Base-by-base conservation (phyloP, 139 green algal genomes). In the Micractinium conductrix region DNA sequence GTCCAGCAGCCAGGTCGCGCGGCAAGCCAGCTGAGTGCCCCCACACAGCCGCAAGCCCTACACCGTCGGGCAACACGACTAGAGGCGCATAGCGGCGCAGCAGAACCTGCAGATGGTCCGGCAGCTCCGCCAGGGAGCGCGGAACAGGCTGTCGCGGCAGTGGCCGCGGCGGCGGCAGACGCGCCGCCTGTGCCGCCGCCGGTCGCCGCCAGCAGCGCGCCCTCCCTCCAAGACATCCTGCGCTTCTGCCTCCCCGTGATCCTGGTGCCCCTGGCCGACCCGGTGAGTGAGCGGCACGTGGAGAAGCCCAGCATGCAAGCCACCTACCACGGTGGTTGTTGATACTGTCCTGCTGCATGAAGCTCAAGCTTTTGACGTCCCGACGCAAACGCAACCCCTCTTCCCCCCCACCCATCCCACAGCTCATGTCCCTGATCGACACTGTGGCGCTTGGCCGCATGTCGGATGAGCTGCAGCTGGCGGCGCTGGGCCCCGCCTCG, bases 401-500 rank as follows among this genome's bases (percentile, higher is more conserved):
- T 38, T 28, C 16, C 43, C 28, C 6, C 28, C 43, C 17, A 9
- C 2, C 43, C 12, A 6, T 2, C 35, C 33, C 37, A 42, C 63
- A 84, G 78, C 79, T 98, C 24, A 96, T 98, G 94, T 88, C 74
- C 21, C 85, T 98, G 26, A 87, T 94, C 14, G 94, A 97, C 85
- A 97, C 93, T 0, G 63, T 95, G 2, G 93, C 79, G 67, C 87
- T 97, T 4, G 93, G 93, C 1, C 90, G 93, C 85, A 88, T 94
- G 70, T 37, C 69, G 45, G 40, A 43, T 0, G 28, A 79, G 17
- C 33, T 67, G 21, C 86, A 95, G 87, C 85, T 96, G 35, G 93
- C 93, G 0, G 93, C 93, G 3, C 87, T 98, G 43, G 95, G 94
- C 0, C 94, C 94, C 26, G 93, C 89, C 79, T 93, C 88, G 55